Base-by-base conservation (phyloP, 305 asterid species). In the Fraxinus greggii region DNA sequence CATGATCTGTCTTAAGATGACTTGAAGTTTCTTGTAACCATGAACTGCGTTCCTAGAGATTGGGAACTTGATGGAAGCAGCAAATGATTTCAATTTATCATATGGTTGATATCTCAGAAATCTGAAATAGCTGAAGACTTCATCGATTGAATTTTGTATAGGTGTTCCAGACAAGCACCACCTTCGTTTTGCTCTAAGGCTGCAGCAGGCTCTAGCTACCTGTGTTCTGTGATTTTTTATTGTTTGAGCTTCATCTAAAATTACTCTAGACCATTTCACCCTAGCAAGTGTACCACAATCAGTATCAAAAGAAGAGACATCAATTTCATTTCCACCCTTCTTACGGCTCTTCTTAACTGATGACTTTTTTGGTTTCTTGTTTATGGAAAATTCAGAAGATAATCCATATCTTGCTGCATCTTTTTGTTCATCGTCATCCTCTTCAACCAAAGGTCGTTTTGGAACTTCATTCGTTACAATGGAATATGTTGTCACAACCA, bases 101-200 rank as follows among this genome's bases (percentile, higher is more conserved):
- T 93, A 96, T 35, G 99, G 98, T 76, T 91, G 95, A 78, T 91
- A 95, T 89, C 88, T 93, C 92, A 96, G 87, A 87, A 96, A 96
- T 86, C 98, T 90, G 91, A 96, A 96, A 91, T 96, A 96, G 90
- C 98, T 96, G 91, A 84, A 96, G 67, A 96, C 87, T 76, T 96
- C 99, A 85, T 96, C 98, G 31, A 96, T 87, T 59, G 98, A 90
- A 88, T 94, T 96, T 84, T 96, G 99, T 85, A 96, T 93, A 8
- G 99, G 99, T 23, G 99, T 96, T 88, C 99, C 99, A 31, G 98
- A 96, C 86, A 96, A 88, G 90, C 97, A 96, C 99, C 99, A 96
- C 85, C 99, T 90, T 85, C 95, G 86, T 88, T 94, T 96, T 12
- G 99, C 98, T 83, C 94, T 91, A 86, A 96, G 98, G 89, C 98